phyloP scores from a whole-genome alignment of 2,329 filamentous ascomycete genomes.

The Alternaria conjuncta region DNA sequence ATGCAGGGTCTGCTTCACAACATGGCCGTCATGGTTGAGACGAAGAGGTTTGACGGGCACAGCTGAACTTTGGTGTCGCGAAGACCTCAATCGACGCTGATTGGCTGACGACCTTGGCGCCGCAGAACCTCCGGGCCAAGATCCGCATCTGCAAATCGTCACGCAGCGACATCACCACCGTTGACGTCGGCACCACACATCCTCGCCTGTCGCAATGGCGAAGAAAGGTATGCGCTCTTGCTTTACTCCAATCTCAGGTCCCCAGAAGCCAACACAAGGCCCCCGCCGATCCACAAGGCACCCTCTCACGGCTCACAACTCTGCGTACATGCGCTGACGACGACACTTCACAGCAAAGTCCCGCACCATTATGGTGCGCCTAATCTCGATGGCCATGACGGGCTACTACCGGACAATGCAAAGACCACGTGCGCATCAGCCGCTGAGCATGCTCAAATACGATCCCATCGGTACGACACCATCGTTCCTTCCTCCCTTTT shows the following conservation, averaged over 20 bases:
- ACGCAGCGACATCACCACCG: slow-evolving; percentile 13
- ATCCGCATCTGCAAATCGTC: slow-evolving; percentile 30
- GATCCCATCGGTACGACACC: slow-evolving; percentile 82
- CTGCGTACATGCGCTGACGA: slow-evolving; percentile 22
- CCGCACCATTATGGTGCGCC: slow-evolving; percentile 88
- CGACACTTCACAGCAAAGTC: slow-evolving; percentile 72
- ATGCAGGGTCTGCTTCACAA: too few relatives aligned
- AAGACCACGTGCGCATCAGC: slow-evolving; percentile 78
- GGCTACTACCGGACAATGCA: slow-evolving; percentile 94
- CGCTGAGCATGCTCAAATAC: slow-evolving; percentile 98
- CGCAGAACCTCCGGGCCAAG: slow-evolving; percentile 27
- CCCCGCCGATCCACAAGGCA: background rate
- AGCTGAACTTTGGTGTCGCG: background rate
- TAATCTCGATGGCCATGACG: slow-evolving; percentile 98
- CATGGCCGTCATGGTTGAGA: background rate
- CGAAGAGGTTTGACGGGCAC: background rate
- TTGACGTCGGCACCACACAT: slow-evolving; percentile 18
- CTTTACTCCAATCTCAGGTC: background rate
- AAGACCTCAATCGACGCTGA: slow-evolving; percentile 20
- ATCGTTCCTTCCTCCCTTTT: background rate
- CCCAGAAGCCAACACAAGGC: too few relatives aligned
- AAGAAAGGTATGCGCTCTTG: slow-evolving; percentile 39
- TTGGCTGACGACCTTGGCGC: slow-evolving; percentile 19
- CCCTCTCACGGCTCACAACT: background rate
- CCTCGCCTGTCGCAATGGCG: slow-evolving; percentile 35